A percentile compares a stretch with the other conserved stretches of the same genome.
Conservation (phyloP, 2,329 filamentous ascomycete genomes). For the Falciphora oryzae region DNA sequence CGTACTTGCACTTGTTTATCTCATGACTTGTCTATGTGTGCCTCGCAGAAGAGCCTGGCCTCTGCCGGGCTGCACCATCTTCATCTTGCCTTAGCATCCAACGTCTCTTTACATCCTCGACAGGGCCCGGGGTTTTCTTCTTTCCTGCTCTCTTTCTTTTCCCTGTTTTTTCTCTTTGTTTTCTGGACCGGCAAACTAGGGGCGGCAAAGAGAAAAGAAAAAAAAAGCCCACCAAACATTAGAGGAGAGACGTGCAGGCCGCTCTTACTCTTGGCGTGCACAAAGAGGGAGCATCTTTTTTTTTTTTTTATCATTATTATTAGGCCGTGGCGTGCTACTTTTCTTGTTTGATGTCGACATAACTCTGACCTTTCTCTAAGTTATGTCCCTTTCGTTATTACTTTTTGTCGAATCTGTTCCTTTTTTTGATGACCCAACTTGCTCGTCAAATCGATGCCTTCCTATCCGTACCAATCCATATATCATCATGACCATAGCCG, state of each 20-base stretch:
- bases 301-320: neutral
- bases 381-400: no score
- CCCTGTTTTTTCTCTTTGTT: constrained; percentile 1
- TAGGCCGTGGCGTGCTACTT: neutral
- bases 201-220: neutral
- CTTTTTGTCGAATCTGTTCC: no score
- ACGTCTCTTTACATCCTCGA: neutral
- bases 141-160: constrained; percentile 4
- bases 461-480: no score
- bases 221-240: neutral
- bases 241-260: neutral
- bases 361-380: neutral
- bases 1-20: neutral
- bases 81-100: neutral
- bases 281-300: neutral
- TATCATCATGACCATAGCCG: no score
- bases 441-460: no score
- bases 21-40: neutral
- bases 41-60: constrained; percentile 1
- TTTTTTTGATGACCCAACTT: no score
- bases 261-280: neutral
- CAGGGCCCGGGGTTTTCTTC: neutral
- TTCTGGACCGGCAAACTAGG: constrained; percentile 4
- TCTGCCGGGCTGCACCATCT: neutral
- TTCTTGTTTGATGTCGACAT: neutral